Percentiles rank a stretch among this genome's conserved stretches.
phyloP scores from a whole-genome alignment of 768 basidiomycete species.

The Tylopilus plumbeoviolaceoides region DNA sequence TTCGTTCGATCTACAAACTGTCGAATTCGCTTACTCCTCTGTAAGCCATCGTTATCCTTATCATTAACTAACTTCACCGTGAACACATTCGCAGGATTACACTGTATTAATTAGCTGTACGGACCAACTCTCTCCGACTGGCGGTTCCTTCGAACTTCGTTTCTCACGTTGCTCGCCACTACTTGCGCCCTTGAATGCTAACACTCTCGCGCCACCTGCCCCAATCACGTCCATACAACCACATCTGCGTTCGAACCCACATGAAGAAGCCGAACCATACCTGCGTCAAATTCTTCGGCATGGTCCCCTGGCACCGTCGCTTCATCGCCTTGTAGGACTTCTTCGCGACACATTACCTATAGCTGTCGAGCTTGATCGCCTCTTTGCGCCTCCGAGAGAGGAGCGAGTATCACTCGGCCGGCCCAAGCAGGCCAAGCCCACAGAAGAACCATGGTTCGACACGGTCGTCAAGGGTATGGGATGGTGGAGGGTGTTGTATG shows the following conservation, averaged over 20 bases:
- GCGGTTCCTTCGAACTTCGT: slow-evolving; percentile 68
- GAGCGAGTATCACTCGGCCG: slow-evolving; percentile 9
- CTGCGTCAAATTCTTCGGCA: slow-evolving; percentile 69
- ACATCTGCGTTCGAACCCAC: slow-evolving; percentile 53
- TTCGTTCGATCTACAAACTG: slow-evolving; percentile 88
- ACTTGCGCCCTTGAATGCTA: slow-evolving; percentile 5
- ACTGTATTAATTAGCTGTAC: slow-evolving; percentile 75
- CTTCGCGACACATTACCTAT: slow-evolving; percentile 78
- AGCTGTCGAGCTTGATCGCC: slow-evolving; percentile 60
- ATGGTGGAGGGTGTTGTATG: slow-evolving; percentile 76
- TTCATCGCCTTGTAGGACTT: slow-evolving; percentile 63
- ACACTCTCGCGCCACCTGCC: slow-evolving; percentile 23
- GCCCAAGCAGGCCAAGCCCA: slow-evolving; percentile 11
- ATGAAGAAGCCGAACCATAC: slow-evolving; percentile 73
- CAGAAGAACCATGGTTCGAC: slow-evolving; percentile 42
- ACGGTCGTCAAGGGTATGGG: slow-evolving; percentile 76
- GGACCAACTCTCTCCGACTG: slow-evolving; percentile 64
- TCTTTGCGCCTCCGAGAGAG: slow-evolving; percentile 37
- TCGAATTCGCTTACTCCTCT: slow-evolving; percentile 79
- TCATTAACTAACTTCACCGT: neutral
- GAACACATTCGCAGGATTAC: slow-evolving; percentile 49
- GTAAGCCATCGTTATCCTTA: slow-evolving; percentile 32
- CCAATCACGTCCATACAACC: slow-evolving; percentile 31
- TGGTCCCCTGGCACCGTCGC: slow-evolving; percentile 58
- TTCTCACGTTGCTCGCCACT: slow-evolving; percentile 50